These are phyloP conservation scores for Monilinia laxa DNA, from an alignment of 2,329 filamentous ascomycete genomes.

Conservation along the genomic window DNA sequence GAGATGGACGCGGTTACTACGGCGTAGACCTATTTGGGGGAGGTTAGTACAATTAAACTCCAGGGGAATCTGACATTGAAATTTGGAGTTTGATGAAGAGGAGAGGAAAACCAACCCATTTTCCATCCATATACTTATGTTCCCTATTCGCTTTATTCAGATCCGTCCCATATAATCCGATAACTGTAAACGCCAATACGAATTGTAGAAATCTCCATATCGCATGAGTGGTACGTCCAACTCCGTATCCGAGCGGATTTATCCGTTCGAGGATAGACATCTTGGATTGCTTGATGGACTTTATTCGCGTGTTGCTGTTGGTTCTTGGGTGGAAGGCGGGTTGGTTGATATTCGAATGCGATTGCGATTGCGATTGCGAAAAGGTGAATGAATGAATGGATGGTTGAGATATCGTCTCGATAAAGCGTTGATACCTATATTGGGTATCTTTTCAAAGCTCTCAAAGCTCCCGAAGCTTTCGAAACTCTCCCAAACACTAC, in stretches of 20 bases:
- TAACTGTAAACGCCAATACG: conserved; percentile 71
- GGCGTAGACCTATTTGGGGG: conserved; percentile 60
- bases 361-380: no score
- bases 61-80: background rate
- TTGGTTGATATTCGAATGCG: no score
- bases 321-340: background rate
- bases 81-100: background rate
- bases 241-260: conserved; percentile 5
- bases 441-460: no score
- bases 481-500: no score
- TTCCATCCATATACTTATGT: conserved; percentile 55
- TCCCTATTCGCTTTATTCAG: conserved; percentile 54
- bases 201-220: conserved; percentile 74
- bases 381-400: no score
- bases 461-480: no score
- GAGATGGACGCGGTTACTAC: conserved; percentile 66
- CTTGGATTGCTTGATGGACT: background rate
- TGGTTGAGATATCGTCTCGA: no score
- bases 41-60: background rate
- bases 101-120: conserved; percentile 60
- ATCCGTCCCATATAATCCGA: conserved; percentile 75
- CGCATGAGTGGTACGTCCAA: conserved; percentile 45
- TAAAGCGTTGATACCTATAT: no score
- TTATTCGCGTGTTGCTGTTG: background rate
- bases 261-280: conserved; percentile 15